These are phyloP conservation scores for Alternaria gaisen DNA, from an alignment of 2,329 filamentous ascomycete species.

Conservation along the genomic window DNA sequence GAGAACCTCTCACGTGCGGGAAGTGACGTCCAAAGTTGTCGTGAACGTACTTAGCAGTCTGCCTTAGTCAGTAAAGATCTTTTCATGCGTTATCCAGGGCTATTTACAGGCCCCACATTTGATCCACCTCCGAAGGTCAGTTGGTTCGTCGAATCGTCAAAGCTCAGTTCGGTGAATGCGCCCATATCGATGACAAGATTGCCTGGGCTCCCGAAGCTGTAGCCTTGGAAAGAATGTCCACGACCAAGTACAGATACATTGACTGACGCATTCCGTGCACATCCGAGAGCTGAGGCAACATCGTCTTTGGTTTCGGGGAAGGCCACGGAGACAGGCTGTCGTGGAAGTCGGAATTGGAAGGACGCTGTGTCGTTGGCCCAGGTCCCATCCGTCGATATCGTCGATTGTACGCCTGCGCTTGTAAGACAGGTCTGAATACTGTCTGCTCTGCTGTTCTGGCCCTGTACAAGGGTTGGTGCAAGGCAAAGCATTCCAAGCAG, in stretches of 20 bases:
- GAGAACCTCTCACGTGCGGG: slow-evolving; percentile 21
- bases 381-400: slow-evolving; percentile 13
- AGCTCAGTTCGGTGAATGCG: slow-evolving; percentile 18
- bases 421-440: slow-evolving; percentile 13
- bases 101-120: slow-evolving; percentile 15
- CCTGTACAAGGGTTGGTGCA: slow-evolving; percentile 6
- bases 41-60: slow-evolving; percentile 16
- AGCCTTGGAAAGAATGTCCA: slow-evolving; percentile 25
- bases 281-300: slow-evolving; percentile 16
- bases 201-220: slow-evolving; percentile 17
- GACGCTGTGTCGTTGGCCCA: slow-evolving; percentile 22
- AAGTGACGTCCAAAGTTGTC: slow-evolving; percentile 17
- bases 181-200: slow-evolving; percentile 23
- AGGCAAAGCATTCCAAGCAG: neutral
- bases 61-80: neutral
- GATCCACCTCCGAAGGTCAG: slow-evolving; percentile 22
- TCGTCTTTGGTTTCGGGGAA: slow-evolving; percentile 18
- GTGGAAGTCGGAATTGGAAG: slow-evolving; percentile 19
- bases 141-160: slow-evolving; percentile 19
- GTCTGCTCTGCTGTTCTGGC: slow-evolving; percentile 11
- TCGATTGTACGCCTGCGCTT: slow-evolving; percentile 10
- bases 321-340: slow-evolving; percentile 16
- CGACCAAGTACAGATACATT: slow-evolving; percentile 19
- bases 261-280: slow-evolving; percentile 21
- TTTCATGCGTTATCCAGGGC: neutral